These are phyloP conservation scores for Miscanthus lutarioriparius DNA, from an alignment of 176 grass and related monocot genomes.

Conservation along the genomic window DNA sequence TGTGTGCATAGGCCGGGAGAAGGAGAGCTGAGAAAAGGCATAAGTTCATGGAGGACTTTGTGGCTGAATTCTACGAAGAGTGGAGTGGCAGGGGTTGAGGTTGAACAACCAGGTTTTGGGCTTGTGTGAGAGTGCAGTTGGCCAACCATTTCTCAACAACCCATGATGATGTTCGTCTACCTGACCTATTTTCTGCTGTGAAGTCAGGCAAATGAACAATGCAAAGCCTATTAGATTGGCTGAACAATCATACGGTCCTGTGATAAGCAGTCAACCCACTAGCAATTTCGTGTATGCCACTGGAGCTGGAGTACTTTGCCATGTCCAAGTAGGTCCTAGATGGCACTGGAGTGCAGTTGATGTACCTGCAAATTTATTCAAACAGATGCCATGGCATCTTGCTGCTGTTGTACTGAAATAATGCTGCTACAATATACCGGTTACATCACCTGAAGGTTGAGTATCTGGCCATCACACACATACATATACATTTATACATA, in stretches of 20 bases:
- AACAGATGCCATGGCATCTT: conserved; percentile 11
- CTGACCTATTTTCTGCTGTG: background rate
- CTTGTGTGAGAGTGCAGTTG: conserved; percentile 49
- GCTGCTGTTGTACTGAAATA: background rate
- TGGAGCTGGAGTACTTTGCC: no score
- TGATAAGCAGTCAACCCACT: no score
- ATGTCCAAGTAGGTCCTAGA: no score
- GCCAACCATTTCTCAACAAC: conserved; percentile 41
- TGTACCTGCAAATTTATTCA: no score
- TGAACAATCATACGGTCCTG: conserved; percentile 2
- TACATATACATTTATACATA: conserved; percentile 19
- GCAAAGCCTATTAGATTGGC: background rate
- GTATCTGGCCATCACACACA: conserved; percentile 30
- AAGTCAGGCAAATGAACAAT: conserved; percentile 2
- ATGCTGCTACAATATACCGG: background rate
- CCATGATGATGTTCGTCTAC: background rate
- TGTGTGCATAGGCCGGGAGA: conserved; percentile 66
- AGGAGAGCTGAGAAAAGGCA: conserved; percentile 83
- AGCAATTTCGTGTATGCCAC: no score
- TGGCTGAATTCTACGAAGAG: conserved; percentile 88
- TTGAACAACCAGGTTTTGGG: conserved; percentile 34
- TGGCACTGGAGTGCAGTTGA: no score
- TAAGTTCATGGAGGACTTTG: conserved; percentile 79
- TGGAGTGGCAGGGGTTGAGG: conserved; percentile 80
- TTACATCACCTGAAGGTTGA: conserved; percentile 31